Conservation (phyloP, 1,139 yeast genomes). For the Petasospora fabianii region DNA sequence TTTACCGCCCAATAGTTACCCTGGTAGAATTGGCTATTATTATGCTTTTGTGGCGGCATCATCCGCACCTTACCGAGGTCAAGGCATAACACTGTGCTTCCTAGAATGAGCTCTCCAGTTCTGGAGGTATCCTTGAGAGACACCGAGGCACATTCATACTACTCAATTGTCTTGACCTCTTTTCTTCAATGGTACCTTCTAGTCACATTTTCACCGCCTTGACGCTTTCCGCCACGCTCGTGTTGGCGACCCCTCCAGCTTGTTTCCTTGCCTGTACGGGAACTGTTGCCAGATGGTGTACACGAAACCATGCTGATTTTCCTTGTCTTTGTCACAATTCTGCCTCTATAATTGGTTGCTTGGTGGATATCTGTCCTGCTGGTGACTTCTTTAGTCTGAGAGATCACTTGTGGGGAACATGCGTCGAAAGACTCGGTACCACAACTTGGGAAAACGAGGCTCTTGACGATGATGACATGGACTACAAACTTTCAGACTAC, state of each 20-base stretch:
- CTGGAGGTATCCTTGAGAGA: no score
- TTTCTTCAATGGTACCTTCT: not conserved
- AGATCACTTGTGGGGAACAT: conserved; percentile 54
- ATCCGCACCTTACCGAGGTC: no score
- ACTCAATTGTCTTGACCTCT: no score
- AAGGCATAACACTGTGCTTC: no score
- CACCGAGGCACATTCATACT: no score
- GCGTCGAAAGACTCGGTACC: conserved; percentile 38
- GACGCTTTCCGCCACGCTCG: conserved; percentile 1
- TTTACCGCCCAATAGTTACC: no score
- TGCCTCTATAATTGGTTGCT: conserved; percentile 41
- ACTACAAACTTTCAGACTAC: conserved; percentile 1
- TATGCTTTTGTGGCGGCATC: no score
- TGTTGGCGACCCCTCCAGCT: conserved; percentile 49
- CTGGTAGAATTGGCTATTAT: no score
- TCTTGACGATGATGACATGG: conserved; percentile 2
- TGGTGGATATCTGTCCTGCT: conserved; percentile 46
- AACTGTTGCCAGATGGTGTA: conserved; percentile 37
- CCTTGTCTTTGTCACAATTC: conserved; percentile 40
- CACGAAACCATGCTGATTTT: conserved; percentile 34
- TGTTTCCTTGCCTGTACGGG: conserved; percentile 46
- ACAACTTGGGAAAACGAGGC: not conserved
- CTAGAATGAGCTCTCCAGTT: no score
- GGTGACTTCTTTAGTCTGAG: conserved; percentile 47
- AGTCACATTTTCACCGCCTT: not conserved